Evolutionary conservation across 495 filamentous ascomycete genomes (phyloP), one percentile per base, ranked within the genome.

Genomic region (Lasiosphaeriaceae sp.): DNA sequence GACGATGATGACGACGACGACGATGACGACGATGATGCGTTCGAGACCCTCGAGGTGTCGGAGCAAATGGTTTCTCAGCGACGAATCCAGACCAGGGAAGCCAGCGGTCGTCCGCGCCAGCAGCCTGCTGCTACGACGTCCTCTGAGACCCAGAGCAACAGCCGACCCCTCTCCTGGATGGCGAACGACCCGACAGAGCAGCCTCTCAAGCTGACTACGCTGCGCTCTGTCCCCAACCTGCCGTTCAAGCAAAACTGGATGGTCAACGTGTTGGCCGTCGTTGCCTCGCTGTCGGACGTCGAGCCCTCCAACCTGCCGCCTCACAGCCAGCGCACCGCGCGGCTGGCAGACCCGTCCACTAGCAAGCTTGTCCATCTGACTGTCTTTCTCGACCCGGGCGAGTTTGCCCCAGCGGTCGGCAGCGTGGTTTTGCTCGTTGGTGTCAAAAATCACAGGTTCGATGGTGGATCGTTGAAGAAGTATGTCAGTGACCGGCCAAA

Each of bases 231-330:
- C 37, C 74, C 77, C 1, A 61, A 69, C 50, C 66, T 80, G 11
- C 75, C 72, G 1, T 77, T 74, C 68, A 71, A 74, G 45, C 77
- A 79, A 57, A 80, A 79, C 55, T 79, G 72, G 71, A 74, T 71
- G 58, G 56, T 75, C 62, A 78, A 78, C 55, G 69, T 76, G 11
- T 64, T 80, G 9, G 72, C 69, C 34, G 65, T 80, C 3, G 58
- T 79, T 4, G 66, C 65, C 2, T 72, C 72, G 3, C 58, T 79
- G 8, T 76, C 71, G 2, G 60, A 60, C 5, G 58, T 75, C 22
- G 69, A 77, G 53, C 66, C 74, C 2, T 74, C 66, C 0, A 58
- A 67, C 17, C 64, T 71, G 2, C 74, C 75, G 0, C 73, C 77
- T 0, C 65, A 66, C 52, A 66, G 44, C 3, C 77, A 79, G 59